A percentile compares a stretch with the other conserved stretches of the same genome.
Evolutionary conservation across 1,139 yeast species (phyloP).

Genomic region (Pneumocystis wakefieldiae): DNA sequence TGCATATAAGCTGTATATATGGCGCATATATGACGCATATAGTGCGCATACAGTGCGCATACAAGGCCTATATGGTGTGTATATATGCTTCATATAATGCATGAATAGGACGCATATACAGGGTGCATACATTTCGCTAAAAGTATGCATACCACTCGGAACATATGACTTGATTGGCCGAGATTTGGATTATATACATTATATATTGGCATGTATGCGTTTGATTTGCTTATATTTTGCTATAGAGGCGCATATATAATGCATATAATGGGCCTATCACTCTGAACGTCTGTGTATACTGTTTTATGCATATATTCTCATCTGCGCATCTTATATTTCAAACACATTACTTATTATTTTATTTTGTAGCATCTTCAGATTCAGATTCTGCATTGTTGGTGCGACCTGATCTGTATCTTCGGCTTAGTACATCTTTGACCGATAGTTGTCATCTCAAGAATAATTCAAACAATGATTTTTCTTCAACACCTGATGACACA

Average conservation of each 20-base stretch:
- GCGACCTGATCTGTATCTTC: background rate
- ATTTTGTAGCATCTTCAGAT: background rate
- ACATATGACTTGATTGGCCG: no score
- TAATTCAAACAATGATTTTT: background rate
- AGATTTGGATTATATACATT: no score
- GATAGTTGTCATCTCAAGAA: background rate
- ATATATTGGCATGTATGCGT: no score
- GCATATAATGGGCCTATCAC: no score
- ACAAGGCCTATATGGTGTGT: background rate
- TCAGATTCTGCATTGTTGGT: no score
- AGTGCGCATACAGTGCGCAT: background rate
- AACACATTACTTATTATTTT: background rate
- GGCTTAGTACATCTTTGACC: background rate
- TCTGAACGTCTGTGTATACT: no score
- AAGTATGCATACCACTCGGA: no score
- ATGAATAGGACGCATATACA: background rate
- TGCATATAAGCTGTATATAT: background rate
- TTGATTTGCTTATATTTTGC: no score
- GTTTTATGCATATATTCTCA: no score
- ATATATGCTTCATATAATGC: background rate
- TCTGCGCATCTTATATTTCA: background rate
- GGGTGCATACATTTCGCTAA: no score
- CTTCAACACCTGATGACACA: background rate
- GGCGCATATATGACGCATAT: no score
- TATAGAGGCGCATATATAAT: no score